Evolutionary conservation across 2,329 filamentous ascomycete genomes (phyloP), one percentile per base, ranked within the genome.

Genomic region (Ophidiomyces ophidiicola): DNA sequence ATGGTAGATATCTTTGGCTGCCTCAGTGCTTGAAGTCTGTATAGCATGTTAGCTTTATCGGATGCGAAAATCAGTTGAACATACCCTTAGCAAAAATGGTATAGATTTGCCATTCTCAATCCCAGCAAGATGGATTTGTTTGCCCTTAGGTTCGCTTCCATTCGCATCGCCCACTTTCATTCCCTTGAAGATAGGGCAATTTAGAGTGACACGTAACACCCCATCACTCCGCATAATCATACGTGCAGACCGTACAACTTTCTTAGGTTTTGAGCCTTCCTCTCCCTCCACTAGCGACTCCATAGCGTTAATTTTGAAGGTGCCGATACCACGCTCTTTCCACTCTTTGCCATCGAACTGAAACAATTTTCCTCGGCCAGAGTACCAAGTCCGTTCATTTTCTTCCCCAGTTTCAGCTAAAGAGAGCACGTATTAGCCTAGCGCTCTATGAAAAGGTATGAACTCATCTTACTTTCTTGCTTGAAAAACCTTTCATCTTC

Each of bases 141-240:
- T 84, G 45, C 81, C 72, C 29, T 73, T 76, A 20, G 83, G 78
- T 50, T 80, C 81, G 36, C 64, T 62, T 34, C 74, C 73, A 28
- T 61, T 56, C 3, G 62, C 54, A 46, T 86, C 76, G 44, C 85
- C 79, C 53, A 92, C 84, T 31, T 76, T 76, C 72, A 92, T 82
- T 4, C 78, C 74, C 42, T 82, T 80, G 44, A 85, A 74, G 43
- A 96, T 70, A 1, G 78, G 76, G 1, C 82, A 84, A 62, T 96
- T 96, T 36, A 96, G 68, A 45, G 94, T 78, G 39, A 96, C 77
- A 15, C 85, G 76, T 52, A 87, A 78, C 1, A 84, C 90, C 44
- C 86, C 85, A 53, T 94, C 87, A 49, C 92, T 85, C 12, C 88
- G 80, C 77, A 94, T 86, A 45, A 96, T 73, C 48, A 96, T 73